Conservation (phyloP, 2,329 filamentous ascomycete species). For the Colletotrichum sp. region DNA sequence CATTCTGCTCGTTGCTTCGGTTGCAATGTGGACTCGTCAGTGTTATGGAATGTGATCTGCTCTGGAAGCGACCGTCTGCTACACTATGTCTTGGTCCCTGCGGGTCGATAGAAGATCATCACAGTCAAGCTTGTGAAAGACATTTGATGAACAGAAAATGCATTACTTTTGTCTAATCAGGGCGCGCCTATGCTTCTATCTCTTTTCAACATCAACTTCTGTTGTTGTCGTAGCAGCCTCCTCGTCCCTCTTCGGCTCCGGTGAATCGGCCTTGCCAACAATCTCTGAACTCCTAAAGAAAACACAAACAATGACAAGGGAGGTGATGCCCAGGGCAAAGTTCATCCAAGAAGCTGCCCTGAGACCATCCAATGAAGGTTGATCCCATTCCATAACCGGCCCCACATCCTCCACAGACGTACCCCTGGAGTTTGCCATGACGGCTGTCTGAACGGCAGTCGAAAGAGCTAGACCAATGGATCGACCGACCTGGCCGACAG, state of each 20-base stretch:
- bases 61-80: not conserved
- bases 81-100: not conserved
- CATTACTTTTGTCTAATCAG: not conserved
- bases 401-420: slow-evolving; percentile 49
- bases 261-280: slow-evolving; percentile 44
- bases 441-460: slow-evolving; percentile 68
- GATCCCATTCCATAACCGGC: slow-evolving; percentile 45
- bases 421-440: slow-evolving; percentile 55
- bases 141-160: not conserved
- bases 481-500: slow-evolving; percentile 68
- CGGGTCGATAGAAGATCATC: not conserved
- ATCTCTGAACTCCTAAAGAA: slow-evolving; percentile 59
- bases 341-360: slow-evolving; percentile 58
- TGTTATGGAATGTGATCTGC: not conserved
- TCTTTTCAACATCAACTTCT: not conserved
- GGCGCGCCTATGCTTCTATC: not conserved
- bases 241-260: slow-evolving; percentile 18
- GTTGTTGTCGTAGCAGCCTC: slow-evolving; percentile 16
- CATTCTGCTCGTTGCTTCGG: not conserved
- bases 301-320: slow-evolving; percentile 47
- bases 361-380: slow-evolving; percentile 50
- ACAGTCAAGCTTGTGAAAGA: not conserved
- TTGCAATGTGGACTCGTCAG: not conserved
- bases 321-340: slow-evolving; percentile 49
- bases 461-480: slow-evolving; percentile 70